Base-by-base conservation (phyloP, 768 basidiomycete species). In the Amanita exitialis region DNA sequence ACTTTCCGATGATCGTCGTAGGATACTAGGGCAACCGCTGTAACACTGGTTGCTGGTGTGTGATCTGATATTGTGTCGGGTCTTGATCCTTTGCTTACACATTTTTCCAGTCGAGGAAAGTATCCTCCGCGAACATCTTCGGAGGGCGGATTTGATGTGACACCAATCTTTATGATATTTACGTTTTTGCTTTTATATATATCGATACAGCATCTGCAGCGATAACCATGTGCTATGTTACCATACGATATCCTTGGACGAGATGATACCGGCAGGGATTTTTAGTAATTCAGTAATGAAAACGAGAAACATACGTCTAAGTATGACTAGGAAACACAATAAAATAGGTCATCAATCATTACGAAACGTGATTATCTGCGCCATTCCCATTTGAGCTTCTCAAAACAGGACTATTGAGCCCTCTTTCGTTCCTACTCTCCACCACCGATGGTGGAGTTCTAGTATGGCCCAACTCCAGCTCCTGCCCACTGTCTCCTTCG, bases 1-100 rank as follows among this genome's bases (percentile, higher is more conserved):
- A 38, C 8, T 47, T 18, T 32, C 45, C 44, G 34, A 18, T 12
- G 4, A 10, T 49, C 49, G 51, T 38, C 49, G 34, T 59, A 89
- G 86, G 86, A 90, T 57, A 88, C 83, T 1, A 73, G 77, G 56
- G 78, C 83, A 6, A 90, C 87, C 2, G 85, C 83, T 23, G 72
- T 76, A 20, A 90, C 87, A 2, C 66, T 90, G 37, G 75, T 74
- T 30, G 77, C 81, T 57, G 83, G 83, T 82, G 59, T 64, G 79
- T 61, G 37, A n/a, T n/a, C n/a, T n/a, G n/a, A 57, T 20, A 44
- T 51, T 36, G 15, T 36, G 34, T 34, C 16, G 49, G 55, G 37
- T 44, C 44, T 16, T n/a, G 52, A 13, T 28, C 21, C 16, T 32
- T 34, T 34, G 18, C 18, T 20, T 12, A 37, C 12, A 21, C 12